Conservation (phyloP, 768 basidiomycete genomes). For the Leucosporidium scottii region DNA sequence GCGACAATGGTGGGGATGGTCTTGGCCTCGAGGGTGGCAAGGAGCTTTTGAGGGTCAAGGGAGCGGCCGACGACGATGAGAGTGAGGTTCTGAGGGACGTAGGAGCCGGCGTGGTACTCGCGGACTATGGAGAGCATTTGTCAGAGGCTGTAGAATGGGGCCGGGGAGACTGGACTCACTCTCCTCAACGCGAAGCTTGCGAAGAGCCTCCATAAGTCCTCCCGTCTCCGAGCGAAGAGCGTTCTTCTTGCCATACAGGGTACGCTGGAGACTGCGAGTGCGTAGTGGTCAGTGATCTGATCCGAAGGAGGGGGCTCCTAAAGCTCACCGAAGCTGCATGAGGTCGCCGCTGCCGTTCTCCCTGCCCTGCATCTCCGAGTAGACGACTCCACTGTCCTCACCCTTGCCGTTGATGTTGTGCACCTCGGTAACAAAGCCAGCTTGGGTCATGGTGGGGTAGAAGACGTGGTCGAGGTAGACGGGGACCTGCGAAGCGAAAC, state of each 20-base stretch:
- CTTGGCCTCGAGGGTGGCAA: constrained; percentile 70
- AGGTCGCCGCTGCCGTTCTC: constrained; percentile 88
- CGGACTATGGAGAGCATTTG: constrained; percentile 54
- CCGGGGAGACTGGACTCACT: constrained; percentile 49
- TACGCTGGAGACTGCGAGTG: constrained; percentile 58
- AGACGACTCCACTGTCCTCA: constrained; percentile 90
- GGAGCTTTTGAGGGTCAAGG: constrained; percentile 65
- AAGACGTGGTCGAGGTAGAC: constrained; percentile 95
- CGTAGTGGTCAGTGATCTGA: constrained; percentile 4
- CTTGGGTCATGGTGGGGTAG: constrained; percentile 86
- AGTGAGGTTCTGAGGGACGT: constrained; percentile 87
- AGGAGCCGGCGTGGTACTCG: constrained; percentile 77
- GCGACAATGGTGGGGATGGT: constrained; percentile 73
- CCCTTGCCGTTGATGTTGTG: constrained; percentile 88
- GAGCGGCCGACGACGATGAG: constrained; percentile 77
- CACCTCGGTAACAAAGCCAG: constrained; percentile 56
- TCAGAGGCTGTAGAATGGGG: constrained; percentile 7
- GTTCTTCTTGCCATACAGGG: constrained; percentile 71
- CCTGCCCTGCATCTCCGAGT: constrained; percentile 79
- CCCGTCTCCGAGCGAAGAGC: constrained; percentile 96
- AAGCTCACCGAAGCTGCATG: constrained; percentile 70
- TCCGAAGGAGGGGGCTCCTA: neutral
- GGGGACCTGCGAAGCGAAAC: constrained; percentile 53
- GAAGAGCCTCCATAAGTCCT: constrained; percentile 84
- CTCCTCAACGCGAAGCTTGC: constrained; percentile 76